Evolutionary conservation across 2,329 filamentous ascomycete genomes (phyloP), one percentile per base, ranked within the genome.

Genomic region (Thyridium curvatum): DNA sequence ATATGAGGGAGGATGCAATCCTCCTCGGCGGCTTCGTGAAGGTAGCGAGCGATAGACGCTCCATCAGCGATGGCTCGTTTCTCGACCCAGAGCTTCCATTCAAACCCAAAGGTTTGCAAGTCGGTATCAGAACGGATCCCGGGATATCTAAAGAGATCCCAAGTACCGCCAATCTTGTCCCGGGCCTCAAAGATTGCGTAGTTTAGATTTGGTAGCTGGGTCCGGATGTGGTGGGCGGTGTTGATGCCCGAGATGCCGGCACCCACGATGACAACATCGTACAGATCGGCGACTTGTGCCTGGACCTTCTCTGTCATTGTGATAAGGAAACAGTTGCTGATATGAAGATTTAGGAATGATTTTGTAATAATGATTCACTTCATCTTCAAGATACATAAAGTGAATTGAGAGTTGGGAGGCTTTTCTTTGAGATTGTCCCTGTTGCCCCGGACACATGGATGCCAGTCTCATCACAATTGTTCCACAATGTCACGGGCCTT

Each of bases 61-160:
- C 21, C 21, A 10, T 26, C 21, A 6, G 21, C 21, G 21, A 26
- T 26, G 6, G 21, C 21, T 10, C 21, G 21, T 6, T 26, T 26
- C 21, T 26, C 21, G 21, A 26, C 21, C 85, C 85, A 91, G 3
- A 82, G 82, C 38, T 82, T 70, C 79, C 85, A 93, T 1, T 72
- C 56, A 45, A 90, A 83, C 34, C 78, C 77, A 41, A 82, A 84
- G 1, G 75, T 66, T 39, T 68, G 70, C 47, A 84, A 69, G 49
- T 74, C 68, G 2, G 77, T 82, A 53, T 84, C 80, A 31, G 77
- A 82, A 30, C 80, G 76, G 41, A 89, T 76, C 30, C 85, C 82
- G 0, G 84, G 85, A 52, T 88, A 90, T 33, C 74, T 77, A 68
- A 87, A 91, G 40, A 88, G 74, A 49, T 77, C 76, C 86, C 86